A percentile compares a stretch with the other conserved stretches of the same genome.
These are phyloP conservation scores for Ogataea glucozyma DNA, from an alignment of 805 yeast species.

Conservation along the genomic window DNA sequence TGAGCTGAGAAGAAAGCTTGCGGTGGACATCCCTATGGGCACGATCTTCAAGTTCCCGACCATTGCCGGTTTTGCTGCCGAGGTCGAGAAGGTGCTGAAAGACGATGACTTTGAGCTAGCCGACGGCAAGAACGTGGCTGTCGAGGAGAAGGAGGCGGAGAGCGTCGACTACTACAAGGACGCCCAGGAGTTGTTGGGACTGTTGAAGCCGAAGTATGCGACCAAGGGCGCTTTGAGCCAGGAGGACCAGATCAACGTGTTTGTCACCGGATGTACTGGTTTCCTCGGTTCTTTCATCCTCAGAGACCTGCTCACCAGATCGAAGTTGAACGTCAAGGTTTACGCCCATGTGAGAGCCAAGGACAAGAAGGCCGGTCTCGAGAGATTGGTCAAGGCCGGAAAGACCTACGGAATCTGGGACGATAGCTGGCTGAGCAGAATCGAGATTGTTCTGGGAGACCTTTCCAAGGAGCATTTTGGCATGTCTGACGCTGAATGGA, in stretches of 20 bases:
- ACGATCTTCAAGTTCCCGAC: slow-evolving; percentile 90
- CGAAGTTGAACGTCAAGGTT: slow-evolving; percentile 52
- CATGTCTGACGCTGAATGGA: slow-evolving; percentile 57
- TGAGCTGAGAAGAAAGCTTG: slow-evolving; percentile 75
- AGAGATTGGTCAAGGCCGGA: slow-evolving; percentile 74
- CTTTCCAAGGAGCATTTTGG: slow-evolving; percentile 77
- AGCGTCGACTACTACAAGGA: slow-evolving; percentile 66
- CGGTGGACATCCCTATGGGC: slow-evolving; percentile 85
- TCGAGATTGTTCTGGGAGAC: slow-evolving; percentile 82
- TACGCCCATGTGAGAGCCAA: slow-evolving; percentile 92
- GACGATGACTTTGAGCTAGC: slow-evolving; percentile 50
- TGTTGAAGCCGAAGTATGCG: slow-evolving; percentile 46
- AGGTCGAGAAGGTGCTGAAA: slow-evolving; percentile 58
- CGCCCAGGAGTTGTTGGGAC: slow-evolving; percentile 55
- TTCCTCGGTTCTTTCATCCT: slow-evolving; percentile 90
- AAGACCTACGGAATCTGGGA: slow-evolving; percentile 82
- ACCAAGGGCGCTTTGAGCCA: slow-evolving; percentile 37
- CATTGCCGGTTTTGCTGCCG: slow-evolving; percentile 71
- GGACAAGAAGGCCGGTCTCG: slow-evolving; percentile 64
- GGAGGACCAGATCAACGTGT: slow-evolving; percentile 45
- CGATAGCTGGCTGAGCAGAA: slow-evolving; percentile 52
- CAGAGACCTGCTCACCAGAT: slow-evolving; percentile 68
- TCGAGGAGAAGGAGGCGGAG: slow-evolving; percentile 27
- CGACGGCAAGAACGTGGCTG: slow-evolving; percentile 35
- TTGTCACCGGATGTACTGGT: slow-evolving; percentile 95